Evolutionary conservation across 768 basidiomycete species (phyloP), one percentile per base, ranked within the genome.

Genomic region (Dioszegia crocea): DNA sequence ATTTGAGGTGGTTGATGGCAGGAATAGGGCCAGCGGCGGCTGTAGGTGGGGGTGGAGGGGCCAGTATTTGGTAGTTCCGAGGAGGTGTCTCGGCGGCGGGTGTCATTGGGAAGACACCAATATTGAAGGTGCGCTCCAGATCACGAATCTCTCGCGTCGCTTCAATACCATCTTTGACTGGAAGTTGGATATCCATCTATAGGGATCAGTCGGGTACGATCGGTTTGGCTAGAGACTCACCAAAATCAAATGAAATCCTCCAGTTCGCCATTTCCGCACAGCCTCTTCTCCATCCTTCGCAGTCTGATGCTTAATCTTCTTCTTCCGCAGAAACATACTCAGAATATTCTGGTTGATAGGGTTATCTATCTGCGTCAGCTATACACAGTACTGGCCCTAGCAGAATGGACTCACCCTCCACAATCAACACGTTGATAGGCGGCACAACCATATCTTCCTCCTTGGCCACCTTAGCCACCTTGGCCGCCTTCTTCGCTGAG

Each of bases 151-250:
- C 89, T 68, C 91, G 92, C 3, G 96, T 99, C 6, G 96, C 96
- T 73, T 90, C 85, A 48, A 98, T 96, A 31, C 96, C 96, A 77
- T 94, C 91, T 89, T 96, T 98, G 66, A 98, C 86, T 9, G 96
- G 96, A 84, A 99, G 92, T 78, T 98, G 94, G 54, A 99, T 98
- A 80, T 99, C 96, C 96, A 99, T 99, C 94, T 12, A 47, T 19
- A 24, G n/a, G n/a, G n/a, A n/a, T n/a, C 43, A 12, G 17, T 48
- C 30, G 50, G 29, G 19, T 23, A 19, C 23, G 11, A 47, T 11
- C 12, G 38, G 26, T 10, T 30, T 5, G 47, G 14, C 16, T 17
- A 3, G 2, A 17, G 11, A 80, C 89, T 65, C 62, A 96, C 94
- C 78, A 99, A 78, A 55, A 99, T 97, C 49, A 99, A 82, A 80